A percentile compares a stretch with the other conserved stretches of the same genome.
Conservation (phyloP, 2,329 filamentous ascomycete genomes). For the Aspergillus ochraceus region DNA sequence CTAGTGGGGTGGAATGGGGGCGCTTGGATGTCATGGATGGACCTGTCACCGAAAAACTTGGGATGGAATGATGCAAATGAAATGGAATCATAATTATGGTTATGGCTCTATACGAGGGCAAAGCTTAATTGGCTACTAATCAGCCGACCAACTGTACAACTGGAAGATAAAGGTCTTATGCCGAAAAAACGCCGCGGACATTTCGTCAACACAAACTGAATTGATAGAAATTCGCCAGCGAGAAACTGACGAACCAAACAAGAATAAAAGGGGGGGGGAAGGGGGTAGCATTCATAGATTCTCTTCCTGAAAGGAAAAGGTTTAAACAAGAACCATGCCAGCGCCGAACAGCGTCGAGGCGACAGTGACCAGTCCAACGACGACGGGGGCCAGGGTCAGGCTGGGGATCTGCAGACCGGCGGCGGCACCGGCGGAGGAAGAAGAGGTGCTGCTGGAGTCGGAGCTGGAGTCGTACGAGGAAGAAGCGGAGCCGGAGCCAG, state of each 20-base stretch:
- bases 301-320: slow-evolving; percentile 8
- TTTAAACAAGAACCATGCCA: slow-evolving; percentile 35
- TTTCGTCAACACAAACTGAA: slow-evolving; percentile 5
- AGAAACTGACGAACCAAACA: background rate
- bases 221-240: background rate
- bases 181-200: slow-evolving; percentile 4
- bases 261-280: background rate
- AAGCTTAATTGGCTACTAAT: slow-evolving; percentile 6
- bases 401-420: slow-evolving; percentile 45
- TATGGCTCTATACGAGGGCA: slow-evolving; percentile 10
- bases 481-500: slow-evolving; percentile 48
- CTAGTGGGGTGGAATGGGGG: too few relatives aligned
- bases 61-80: background rate
- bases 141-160: slow-evolving; percentile 18
- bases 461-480: slow-evolving; percentile 18
- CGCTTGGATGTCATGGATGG: too few relatives aligned
- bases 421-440: slow-evolving; percentile 43
- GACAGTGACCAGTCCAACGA: slow-evolving; percentile 53
- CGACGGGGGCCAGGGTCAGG: slow-evolving; percentile 51
- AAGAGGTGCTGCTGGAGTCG: background rate
- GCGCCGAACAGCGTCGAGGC: slow-evolving; percentile 57
- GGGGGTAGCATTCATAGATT: background rate
- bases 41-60: background rate
- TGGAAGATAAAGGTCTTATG: slow-evolving; percentile 3
- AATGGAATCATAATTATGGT: slow-evolving; percentile 10